Percentiles rank a stretch among this genome's conserved stretches.
Conservation (phyloP, 1,139 yeast genomes). For the Geotrichum histeridarum region DNA sequence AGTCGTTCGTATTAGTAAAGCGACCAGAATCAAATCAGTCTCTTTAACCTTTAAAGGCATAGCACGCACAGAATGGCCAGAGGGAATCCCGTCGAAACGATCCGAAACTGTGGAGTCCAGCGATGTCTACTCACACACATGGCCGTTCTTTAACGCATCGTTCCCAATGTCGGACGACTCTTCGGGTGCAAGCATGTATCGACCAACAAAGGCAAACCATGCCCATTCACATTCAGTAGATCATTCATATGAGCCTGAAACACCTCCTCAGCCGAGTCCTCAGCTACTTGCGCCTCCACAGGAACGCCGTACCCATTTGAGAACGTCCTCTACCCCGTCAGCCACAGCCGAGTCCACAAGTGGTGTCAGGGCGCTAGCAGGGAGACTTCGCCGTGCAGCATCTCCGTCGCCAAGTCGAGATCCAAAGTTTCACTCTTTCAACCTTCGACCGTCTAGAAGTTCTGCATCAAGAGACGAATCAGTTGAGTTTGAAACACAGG, state of each 20-base stretch:
- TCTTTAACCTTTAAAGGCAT: conserved; percentile 62
- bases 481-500: conserved; percentile 18
- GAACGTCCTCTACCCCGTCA: conserved; percentile 13
- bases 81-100: conserved; percentile 91
- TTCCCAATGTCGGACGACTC: conserved; percentile 38
- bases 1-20: conserved; percentile 63
- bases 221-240: conserved; percentile 2
- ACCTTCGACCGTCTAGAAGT: conserved; percentile 6
- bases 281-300: neutral
- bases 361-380: conserved; percentile 19
- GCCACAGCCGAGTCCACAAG: conserved; percentile 14
- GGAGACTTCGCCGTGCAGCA: conserved; percentile 18
- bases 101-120: conserved; percentile 58
- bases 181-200: conserved; percentile 56
- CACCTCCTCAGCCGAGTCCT: neutral
- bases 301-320: neutral
- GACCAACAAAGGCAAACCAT: conserved; percentile 35
- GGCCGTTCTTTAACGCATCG: conserved; percentile 75
- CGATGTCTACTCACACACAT: conserved; percentile 70
- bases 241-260: too few species aligned
- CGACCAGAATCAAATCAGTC: conserved; percentile 70
- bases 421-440: neutral
- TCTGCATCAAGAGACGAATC: conserved; percentile 19
- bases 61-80: conserved; percentile 94
- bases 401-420: conserved; percentile 20